phyloP scores from a whole-genome alignment of 1,284 basidiomycete genomes.

The Tranzscheliella williamsii region DNA sequence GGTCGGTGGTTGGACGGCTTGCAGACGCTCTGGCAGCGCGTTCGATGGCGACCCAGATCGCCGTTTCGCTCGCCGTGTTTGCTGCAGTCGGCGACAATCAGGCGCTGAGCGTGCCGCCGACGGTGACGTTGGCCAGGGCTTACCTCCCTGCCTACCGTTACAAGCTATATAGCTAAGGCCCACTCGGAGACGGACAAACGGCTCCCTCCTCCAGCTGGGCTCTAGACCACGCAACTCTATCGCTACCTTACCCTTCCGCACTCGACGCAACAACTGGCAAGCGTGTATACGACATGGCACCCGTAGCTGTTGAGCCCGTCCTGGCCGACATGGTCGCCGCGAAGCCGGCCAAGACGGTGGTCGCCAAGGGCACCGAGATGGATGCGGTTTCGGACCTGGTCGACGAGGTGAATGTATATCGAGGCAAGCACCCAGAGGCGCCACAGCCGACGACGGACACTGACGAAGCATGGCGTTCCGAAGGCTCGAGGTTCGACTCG shows the following conservation, averaged over 20 bases:
- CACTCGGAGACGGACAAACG: not conserved
- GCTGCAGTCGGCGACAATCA: not conserved
- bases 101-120: not conserved
- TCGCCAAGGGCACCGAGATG: constrained; percentile 31
- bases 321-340: not conserved
- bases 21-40: not conserved
- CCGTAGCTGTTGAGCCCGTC: not conserved
- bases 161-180: not conserved
- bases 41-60: not conserved
- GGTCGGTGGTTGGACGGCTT: not conserved
- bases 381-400: constrained; percentile 38
- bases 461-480: constrained; percentile 32
- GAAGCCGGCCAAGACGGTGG: not conserved
- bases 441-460: constrained; percentile 11
- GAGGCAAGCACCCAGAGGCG: constrained; percentile 27
- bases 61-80: not conserved
- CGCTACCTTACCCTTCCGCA: not conserved
- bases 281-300: not conserved
- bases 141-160: not conserved
- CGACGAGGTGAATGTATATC: constrained; percentile 43
- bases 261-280: not conserved
- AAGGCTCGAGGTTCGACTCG: constrained; percentile 69
- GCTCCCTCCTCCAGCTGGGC: too few species aligned
- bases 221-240: not conserved
- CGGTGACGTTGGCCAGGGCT: not conserved